These are phyloP conservation scores for Mycena indigotica DNA, from an alignment of 768 basidiomycete genomes.

Conservation along the genomic window DNA sequence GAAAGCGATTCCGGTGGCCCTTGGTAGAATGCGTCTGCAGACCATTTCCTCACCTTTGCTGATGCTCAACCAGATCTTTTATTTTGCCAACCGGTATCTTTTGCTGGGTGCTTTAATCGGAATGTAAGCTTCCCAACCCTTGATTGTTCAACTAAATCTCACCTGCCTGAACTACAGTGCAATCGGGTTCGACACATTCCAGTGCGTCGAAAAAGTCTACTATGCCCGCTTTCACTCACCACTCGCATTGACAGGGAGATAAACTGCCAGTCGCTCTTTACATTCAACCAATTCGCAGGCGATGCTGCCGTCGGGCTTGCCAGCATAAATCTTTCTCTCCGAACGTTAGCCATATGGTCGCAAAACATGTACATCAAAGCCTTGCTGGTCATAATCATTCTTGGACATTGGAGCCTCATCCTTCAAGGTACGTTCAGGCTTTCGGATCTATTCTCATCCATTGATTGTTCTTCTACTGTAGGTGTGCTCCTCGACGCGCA, in stretches of 20 bases:
- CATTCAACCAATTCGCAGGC: conserved; percentile 59
- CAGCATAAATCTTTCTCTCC: conserved; percentile 52
- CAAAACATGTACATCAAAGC: conserved; percentile 39
- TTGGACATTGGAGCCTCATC: conserved; percentile 48
- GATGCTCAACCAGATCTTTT: conserved; percentile 37
- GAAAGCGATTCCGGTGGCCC: conserved; percentile 48
- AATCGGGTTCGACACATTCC: conserved; percentile 52
- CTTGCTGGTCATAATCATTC: conserved; percentile 39
- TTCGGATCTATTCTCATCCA: too few relatives aligned
- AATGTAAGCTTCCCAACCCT: conserved; percentile 32
- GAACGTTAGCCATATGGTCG: conserved; percentile 41
- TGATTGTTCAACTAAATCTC: not conserved
- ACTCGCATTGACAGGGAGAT: conserved; percentile 40
- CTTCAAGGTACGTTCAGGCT: conserved; percentile 27
- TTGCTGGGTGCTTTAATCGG: conserved; percentile 45
- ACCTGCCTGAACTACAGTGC: conserved; percentile 35
- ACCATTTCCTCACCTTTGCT: conserved; percentile 2
- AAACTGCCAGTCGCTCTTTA: conserved; percentile 64
- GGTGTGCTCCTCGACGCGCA: conserved; percentile 60
- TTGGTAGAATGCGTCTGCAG: conserved; percentile 32
- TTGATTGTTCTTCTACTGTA: too few relatives aligned
- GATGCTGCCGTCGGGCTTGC: conserved; percentile 52
- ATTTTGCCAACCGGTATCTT: conserved; percentile 48
- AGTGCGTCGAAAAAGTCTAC: conserved; percentile 29
- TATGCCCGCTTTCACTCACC: not conserved